A percentile compares a stretch with the other conserved stretches of the same genome.
Evolutionary conservation across 805 yeast genomes (phyloP).

Genomic region (Saccharomycopsis selenospora): DNA sequence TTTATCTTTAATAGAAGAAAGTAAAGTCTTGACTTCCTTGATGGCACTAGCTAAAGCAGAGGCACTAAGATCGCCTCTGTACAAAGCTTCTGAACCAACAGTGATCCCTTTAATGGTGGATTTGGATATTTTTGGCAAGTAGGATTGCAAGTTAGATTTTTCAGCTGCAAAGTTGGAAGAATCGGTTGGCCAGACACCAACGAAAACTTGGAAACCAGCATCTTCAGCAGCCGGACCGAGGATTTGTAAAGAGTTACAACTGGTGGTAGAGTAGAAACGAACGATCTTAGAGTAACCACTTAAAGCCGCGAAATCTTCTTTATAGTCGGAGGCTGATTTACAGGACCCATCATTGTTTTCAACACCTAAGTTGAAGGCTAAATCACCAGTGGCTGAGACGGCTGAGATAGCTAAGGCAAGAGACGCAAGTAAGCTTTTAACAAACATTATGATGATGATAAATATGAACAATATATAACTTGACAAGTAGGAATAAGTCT

Average conservation of each 20-base stretch:
- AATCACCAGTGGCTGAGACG: conserved; percentile 22
- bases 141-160: conserved; percentile 57
- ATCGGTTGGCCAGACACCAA: conserved; percentile 94
- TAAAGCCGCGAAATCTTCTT: conserved; percentile 55
- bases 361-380: conserved; percentile 86
- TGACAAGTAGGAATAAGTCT: too few species aligned
- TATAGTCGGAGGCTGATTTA: conserved; percentile 66
- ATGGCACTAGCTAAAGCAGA: conserved; percentile 63
- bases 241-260: conserved; percentile 80
- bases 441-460: too few species aligned
- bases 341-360: conserved; percentile 67
- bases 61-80: conserved; percentile 83
- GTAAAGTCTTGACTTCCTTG: conserved; percentile 48
- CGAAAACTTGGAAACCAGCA: conserved; percentile 66
- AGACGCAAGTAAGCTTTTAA: neutral
- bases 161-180: conserved; percentile 70
- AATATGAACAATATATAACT: too few species aligned
- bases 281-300: conserved; percentile 54
- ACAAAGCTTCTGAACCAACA: conserved; percentile 94
- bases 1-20: conserved; percentile 62
- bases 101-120: conserved; percentile 67
- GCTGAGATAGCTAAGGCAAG: neutral
- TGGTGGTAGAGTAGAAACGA: conserved; percentile 88
- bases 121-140: conserved; percentile 66
- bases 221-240: conserved; percentile 82